Conservation (phyloP, 2,329 filamentous ascomycete genomes). For the Tolypocladium pustulatum region DNA sequence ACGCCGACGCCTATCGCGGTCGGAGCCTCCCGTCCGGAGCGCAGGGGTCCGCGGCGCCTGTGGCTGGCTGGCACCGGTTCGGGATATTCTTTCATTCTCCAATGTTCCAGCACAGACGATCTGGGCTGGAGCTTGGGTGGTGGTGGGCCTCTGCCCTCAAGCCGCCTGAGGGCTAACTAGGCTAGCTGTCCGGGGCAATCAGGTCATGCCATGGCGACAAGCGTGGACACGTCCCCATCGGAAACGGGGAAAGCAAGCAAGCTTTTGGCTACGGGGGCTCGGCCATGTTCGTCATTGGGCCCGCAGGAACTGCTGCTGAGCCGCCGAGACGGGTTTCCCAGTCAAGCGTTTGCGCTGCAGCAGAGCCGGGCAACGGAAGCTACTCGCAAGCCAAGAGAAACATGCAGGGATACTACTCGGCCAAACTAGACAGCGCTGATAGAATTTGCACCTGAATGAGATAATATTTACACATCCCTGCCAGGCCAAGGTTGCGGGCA, state of each 20-base stretch:
- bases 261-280: background rate
- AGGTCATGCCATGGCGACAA: background rate
- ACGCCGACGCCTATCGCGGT: background rate
- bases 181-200: too few species aligned
- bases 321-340: too few species aligned
- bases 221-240: background rate
- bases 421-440: too few species aligned
- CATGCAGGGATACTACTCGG: too few species aligned
- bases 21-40: background rate
- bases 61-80: background rate
- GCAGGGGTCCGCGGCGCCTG: background rate
- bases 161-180: too few species aligned
- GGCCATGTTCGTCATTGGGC: background rate
- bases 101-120: background rate
- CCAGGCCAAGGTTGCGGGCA: too few species aligned
- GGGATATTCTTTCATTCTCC: background rate
- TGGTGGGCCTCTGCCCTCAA: background rate
- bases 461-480: too few species aligned
- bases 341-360: too few species aligned
- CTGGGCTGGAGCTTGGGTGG: too few species aligned
- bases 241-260: background rate
- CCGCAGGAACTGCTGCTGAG: background rate
- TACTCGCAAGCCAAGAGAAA: too few species aligned
- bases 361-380: too few species aligned
- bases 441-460: too few species aligned